These are phyloP conservation scores for Priceomyces medius DNA, from an alignment of 805 yeast genomes.

Conservation along the genomic window DNA sequence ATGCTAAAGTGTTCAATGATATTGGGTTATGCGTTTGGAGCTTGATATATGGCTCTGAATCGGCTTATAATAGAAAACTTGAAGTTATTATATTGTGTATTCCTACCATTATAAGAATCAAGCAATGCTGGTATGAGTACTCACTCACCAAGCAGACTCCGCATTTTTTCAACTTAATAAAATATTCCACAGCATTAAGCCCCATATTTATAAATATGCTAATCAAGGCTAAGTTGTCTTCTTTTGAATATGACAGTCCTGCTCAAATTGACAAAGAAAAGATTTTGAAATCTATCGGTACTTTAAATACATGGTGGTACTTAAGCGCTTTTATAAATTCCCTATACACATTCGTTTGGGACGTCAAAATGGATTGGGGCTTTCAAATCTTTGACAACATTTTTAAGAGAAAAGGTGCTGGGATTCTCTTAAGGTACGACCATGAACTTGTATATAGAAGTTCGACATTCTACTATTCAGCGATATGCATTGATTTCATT, in stretches of 20 bases:
- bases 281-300: slow-evolving; percentile 15
- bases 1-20: slow-evolving; percentile 74
- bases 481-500: slow-evolving; percentile 58
- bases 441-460: slow-evolving; percentile 24
- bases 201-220: slow-evolving; percentile 30
- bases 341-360: slow-evolving; percentile 84
- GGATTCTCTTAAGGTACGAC: slow-evolving; percentile 17
- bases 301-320: slow-evolving; percentile 43
- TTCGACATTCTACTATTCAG: slow-evolving; percentile 48
- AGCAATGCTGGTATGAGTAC: slow-evolving; percentile 79
- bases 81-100: slow-evolving; percentile 38
- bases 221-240: slow-evolving; percentile 16
- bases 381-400: slow-evolving; percentile 49
- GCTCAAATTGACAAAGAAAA: slow-evolving; percentile 12
- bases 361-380: slow-evolving; percentile 85
- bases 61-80: slow-evolving; percentile 25
- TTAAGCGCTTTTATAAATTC: slow-evolving; percentile 58
- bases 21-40: slow-evolving; percentile 54
- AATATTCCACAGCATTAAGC: slow-evolving; percentile 64
- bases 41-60: slow-evolving; percentile 33
- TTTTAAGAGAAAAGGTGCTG: slow-evolving; percentile 12
- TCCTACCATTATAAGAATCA: slow-evolving; percentile 75
- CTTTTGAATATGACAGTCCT: slow-evolving; percentile 7
- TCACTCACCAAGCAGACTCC: slow-evolving; percentile 45
- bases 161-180: slow-evolving; percentile 70